A percentile compares a stretch with the other conserved stretches of the same genome.
Conservation (phyloP, 108 stramenopile species). For the Nitzschia sp. region DNA sequence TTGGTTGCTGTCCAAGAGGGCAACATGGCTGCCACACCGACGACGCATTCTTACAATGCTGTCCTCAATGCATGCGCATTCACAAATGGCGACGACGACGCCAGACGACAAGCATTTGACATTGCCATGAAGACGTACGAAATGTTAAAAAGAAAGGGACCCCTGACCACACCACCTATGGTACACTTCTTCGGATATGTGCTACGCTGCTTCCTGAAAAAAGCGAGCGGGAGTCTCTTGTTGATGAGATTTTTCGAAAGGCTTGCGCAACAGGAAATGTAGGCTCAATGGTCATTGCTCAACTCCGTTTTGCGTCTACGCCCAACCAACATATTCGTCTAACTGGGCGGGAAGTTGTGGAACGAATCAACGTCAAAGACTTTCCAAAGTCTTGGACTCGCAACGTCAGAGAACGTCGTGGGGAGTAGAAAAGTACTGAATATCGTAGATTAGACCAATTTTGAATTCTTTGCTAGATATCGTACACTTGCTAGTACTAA, state of each 20-base stretch:
- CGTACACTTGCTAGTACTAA: too few species aligned
- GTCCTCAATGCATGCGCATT: slow-evolving; percentile 70
- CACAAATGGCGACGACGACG: slow-evolving; percentile 42
- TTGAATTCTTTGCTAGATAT: too few species aligned
- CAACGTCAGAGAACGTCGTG: slow-evolving; percentile 41
- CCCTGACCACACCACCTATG: slow-evolving; percentile 64
- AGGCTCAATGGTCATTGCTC: slow-evolving; percentile 57
- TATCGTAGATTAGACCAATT: too few species aligned
- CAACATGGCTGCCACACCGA: slow-evolving; percentile 35
- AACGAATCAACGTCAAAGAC: slow-evolving; percentile 34
- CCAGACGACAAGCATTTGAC: slow-evolving; percentile 45
- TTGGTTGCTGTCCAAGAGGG: slow-evolving; percentile 13
- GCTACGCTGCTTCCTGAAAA: slow-evolving; percentile 41
- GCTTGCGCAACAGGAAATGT: slow-evolving; percentile 57
- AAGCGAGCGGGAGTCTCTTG: slow-evolving; percentile 38
- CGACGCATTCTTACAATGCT: slow-evolving; percentile 55
- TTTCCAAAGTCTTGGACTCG: slow-evolving; percentile 57
- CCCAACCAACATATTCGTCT: slow-evolving; percentile 33
- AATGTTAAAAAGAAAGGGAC: slow-evolving; percentile 25
- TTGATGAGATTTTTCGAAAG: slow-evolving; percentile 48
- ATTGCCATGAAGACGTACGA: slow-evolving; percentile 43
- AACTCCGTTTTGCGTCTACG: slow-evolving; percentile 43
- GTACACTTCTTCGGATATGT: slow-evolving; percentile 58
- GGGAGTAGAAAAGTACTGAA: too few species aligned
- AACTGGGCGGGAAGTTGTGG: slow-evolving; percentile 28